Evolutionary conservation across 306 rosid species (phyloP).

Genomic region (Trichosanthes truncata): DNA sequence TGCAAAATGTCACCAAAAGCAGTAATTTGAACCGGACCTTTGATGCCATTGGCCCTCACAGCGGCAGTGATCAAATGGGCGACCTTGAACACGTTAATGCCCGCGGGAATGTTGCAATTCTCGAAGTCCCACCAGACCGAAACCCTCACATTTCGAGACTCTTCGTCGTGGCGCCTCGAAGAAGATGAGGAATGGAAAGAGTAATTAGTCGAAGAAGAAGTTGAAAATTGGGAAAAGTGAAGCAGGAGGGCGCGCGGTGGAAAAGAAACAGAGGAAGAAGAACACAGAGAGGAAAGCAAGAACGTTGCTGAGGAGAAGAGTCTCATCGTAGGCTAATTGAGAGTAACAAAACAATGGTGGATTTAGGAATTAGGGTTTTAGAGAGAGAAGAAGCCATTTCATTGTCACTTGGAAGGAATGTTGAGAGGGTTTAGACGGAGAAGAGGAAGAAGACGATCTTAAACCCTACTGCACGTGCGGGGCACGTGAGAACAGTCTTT

Average conservation of each 20-base stretch:
- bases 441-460: background rate
- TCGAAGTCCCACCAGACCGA: slow-evolving; percentile 98
- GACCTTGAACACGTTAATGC: slow-evolving; percentile 30
- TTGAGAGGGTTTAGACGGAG: background rate
- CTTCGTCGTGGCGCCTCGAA: slow-evolving; percentile 40
- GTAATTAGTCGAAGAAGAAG: slow-evolving; percentile 6
- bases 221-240: slow-evolving; percentile 22
- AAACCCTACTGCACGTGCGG: slow-evolving; percentile 14
- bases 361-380: background rate
- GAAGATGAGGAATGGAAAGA: background rate
- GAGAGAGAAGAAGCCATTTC: background rate
- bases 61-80: slow-evolving; percentile 46
- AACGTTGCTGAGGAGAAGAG: slow-evolving; percentile 11
- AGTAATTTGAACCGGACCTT: slow-evolving; percentile 63
- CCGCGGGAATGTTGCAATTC: slow-evolving; percentile 48
- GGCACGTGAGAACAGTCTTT: background rate
- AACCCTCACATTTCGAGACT: slow-evolving; percentile 50
- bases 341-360: background rate
- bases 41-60: slow-evolving; percentile 64
- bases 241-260: slow-evolving; percentile 3
- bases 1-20: slow-evolving; percentile 65
- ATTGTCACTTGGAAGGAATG: background rate
- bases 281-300: background rate
- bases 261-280: slow-evolving; percentile 1
- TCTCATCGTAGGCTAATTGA: slow-evolving; percentile 12